phyloP scores from a whole-genome alignment of 495 filamentous ascomycete species.

The Pseudomonodictys pantanalensis region DNA sequence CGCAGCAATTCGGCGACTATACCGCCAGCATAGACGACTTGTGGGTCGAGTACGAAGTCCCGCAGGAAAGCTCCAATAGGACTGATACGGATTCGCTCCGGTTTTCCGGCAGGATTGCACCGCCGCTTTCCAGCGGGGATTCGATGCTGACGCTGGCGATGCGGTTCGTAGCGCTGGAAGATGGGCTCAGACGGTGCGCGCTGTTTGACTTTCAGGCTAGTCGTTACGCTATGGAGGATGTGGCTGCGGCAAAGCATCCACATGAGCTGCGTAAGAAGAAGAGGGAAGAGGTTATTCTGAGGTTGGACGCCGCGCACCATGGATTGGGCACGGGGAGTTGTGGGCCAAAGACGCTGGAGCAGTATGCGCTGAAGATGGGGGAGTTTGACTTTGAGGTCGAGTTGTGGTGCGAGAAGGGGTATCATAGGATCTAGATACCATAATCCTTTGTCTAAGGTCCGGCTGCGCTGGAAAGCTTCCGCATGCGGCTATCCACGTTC shows the following conservation, averaged over 20 bases:
- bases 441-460: too few relatives aligned
- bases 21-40: conserved; percentile 45
- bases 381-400: conserved; percentile 39
- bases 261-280: conserved; percentile 55
- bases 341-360: conserved; percentile 56
- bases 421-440: too few relatives aligned
- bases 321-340: conserved; percentile 61
- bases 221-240: conserved; percentile 50
- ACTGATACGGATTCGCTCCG: too few relatives aligned
- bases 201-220: conserved; percentile 51
- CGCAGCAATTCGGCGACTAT: conserved; percentile 55
- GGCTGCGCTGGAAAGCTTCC: too few relatives aligned
- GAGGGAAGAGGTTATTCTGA: conserved; percentile 53
- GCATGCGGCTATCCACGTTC: too few relatives aligned
- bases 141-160: too few relatives aligned
- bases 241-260: conserved; percentile 59
- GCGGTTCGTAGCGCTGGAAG: conserved; percentile 53
- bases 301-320: conserved; percentile 56
- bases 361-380: conserved; percentile 45
- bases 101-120: too few relatives aligned
- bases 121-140: too few relatives aligned
- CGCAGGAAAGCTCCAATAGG: conserved; percentile 63
- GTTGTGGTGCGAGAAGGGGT: too few relatives aligned
- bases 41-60: conserved; percentile 58
- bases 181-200: conserved; percentile 40